phyloP scores from a whole-genome alignment of 768 basidiomycete species.

The Clavulina sp. region DNA sequence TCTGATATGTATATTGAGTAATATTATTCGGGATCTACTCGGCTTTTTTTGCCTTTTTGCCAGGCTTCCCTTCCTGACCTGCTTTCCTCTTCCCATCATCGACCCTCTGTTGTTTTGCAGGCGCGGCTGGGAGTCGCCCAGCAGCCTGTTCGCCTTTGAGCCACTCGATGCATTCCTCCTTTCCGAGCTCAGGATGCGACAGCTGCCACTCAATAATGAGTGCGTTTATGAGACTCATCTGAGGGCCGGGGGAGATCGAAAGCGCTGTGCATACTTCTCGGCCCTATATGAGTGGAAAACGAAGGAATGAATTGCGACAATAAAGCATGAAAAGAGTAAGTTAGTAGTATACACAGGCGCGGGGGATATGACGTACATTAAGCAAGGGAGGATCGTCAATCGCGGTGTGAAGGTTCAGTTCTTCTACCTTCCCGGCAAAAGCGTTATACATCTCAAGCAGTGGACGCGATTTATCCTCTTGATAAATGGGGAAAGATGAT shows the following conservation, averaged over 20 bases:
- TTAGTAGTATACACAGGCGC: not conserved
- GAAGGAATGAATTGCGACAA: not conserved
- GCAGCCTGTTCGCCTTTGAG: conserved; percentile 29
- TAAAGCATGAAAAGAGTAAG: not conserved
- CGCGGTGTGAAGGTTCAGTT: conserved; percentile 37
- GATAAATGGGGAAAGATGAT: conserved; percentile 10
- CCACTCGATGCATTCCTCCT: conserved; percentile 56
- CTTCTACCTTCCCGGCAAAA: conserved; percentile 42
- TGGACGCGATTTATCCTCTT: conserved; percentile 29
- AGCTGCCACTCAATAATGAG: conserved; percentile 75
- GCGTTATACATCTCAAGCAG: conserved; percentile 46
- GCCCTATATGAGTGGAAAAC: conserved; percentile 33
- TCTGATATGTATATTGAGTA: not conserved
- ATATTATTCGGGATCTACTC: not conserved
- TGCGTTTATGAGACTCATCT: conserved; percentile 47
- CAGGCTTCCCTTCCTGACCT: not conserved
- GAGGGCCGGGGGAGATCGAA: conserved; percentile 42
- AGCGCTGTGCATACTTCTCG: conserved; percentile 41
- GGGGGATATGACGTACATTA: conserved; percentile 40
- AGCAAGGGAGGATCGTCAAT: conserved; percentile 60
- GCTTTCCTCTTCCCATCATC: not conserved
- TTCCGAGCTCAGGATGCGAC: conserved; percentile 45
- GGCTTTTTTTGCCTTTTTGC: not conserved
- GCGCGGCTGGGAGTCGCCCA: not conserved
- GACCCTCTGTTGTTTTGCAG: not conserved